A percentile compares a stretch with the other conserved stretches of the same genome.
phyloP scores from a whole-genome alignment of 2,329 filamentous ascomycete species.

The Sarocladium oryzae region DNA sequence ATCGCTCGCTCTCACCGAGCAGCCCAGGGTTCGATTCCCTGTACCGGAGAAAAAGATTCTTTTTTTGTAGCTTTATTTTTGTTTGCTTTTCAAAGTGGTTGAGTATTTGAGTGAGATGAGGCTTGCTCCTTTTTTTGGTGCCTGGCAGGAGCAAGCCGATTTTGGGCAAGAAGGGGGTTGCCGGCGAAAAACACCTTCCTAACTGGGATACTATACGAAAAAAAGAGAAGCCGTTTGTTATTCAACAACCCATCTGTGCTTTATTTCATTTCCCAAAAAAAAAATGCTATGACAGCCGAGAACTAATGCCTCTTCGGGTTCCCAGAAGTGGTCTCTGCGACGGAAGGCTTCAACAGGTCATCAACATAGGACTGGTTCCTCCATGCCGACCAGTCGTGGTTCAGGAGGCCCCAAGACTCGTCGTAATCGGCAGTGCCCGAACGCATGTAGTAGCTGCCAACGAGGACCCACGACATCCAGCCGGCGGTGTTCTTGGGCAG shows the following conservation, averaged over 20 bases:
- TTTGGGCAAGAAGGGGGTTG: too few relatives aligned
- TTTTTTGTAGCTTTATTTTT: neutral
- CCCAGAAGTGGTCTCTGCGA: slow-evolving; percentile 18
- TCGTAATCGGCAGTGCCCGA: slow-evolving; percentile 47
- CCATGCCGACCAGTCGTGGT: slow-evolving; percentile 48
- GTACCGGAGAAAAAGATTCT: slow-evolving; percentile 14
- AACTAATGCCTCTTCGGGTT: too few relatives aligned
- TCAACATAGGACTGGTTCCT: slow-evolving; percentile 36
- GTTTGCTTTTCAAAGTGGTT: neutral
- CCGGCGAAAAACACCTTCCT: too few relatives aligned
- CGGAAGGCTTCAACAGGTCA: slow-evolving; percentile 33
- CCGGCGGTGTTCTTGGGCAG: slow-evolving; percentile 42
- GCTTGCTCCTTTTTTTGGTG: neutral
- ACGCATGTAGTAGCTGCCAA: slow-evolving; percentile 52
- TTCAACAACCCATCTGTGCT: too few relatives aligned
- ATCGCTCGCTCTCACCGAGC: slow-evolving; percentile 30
- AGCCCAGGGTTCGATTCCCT: slow-evolving; percentile 30
- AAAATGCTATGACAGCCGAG: too few relatives aligned
- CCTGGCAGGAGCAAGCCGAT: too few relatives aligned
- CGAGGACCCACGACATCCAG: slow-evolving; percentile 54
- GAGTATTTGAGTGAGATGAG: neutral
- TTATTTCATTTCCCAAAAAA: too few relatives aligned
- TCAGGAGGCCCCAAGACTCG: slow-evolving; percentile 51
- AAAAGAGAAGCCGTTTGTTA: too few relatives aligned
- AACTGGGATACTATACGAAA: too few relatives aligned